Evolutionary conservation across 345 rosid genomes (phyloP).

Genomic region (Populus ilicifolia): DNA sequence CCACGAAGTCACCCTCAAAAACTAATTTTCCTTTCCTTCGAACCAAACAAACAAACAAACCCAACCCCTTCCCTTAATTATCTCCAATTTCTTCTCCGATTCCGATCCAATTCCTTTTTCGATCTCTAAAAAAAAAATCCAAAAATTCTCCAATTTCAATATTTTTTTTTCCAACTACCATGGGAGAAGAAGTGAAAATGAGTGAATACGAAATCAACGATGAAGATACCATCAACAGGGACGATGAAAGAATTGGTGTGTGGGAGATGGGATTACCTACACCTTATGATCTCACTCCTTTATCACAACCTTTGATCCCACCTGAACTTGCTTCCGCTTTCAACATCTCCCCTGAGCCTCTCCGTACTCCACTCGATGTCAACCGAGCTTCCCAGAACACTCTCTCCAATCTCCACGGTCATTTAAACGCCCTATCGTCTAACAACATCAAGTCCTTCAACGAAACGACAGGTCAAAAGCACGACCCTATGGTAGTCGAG

Average conservation of each 20-base stretch:
- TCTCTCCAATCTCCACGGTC: slow-evolving; percentile 46
- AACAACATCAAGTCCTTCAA: slow-evolving; percentile 35
- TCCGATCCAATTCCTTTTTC: slow-evolving; percentile 5
- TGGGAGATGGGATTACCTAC: slow-evolving; percentile 89
- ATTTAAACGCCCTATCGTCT: slow-evolving; percentile 28
- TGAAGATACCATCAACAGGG: slow-evolving; percentile 21
- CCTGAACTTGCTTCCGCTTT: slow-evolving; percentile 81
- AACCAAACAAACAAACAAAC: slow-evolving; percentile 12
- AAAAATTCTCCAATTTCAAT: neutral
- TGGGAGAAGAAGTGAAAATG: slow-evolving; percentile 50
- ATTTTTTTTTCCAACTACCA: neutral
- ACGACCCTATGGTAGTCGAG: slow-evolving; percentile 38
- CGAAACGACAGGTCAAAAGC: slow-evolving; percentile 18
- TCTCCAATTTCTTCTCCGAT: slow-evolving; percentile 19
- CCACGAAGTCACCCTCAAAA: neutral
- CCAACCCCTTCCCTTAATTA: slow-evolving; percentile 25
- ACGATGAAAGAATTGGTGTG: slow-evolving; percentile 57
- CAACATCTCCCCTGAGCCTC: slow-evolving; percentile 62
- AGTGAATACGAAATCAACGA: slow-evolving; percentile 25
- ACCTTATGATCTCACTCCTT: slow-evolving; percentile 67
- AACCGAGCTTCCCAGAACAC: slow-evolving; percentile 68
- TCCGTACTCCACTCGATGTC: slow-evolving; percentile 55
- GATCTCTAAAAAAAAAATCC: neutral
- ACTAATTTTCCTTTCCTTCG: slow-evolving; percentile 6
- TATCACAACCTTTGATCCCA: slow-evolving; percentile 62